phyloP scores from a whole-genome alignment of 1,284 basidiomycete genomes.

The Trametes pubescens region DNA sequence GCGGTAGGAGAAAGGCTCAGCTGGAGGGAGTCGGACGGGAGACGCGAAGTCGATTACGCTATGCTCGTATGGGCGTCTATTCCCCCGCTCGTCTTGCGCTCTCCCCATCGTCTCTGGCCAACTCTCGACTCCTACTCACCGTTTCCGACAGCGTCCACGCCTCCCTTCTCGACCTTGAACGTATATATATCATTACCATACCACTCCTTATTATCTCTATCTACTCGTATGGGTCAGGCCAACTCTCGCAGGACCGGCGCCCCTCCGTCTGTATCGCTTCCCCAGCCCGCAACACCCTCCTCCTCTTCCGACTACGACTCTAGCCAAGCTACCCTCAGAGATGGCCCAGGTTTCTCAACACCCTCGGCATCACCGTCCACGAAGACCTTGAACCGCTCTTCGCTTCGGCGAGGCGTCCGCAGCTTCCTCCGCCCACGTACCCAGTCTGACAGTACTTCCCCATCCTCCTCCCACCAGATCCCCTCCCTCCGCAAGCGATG shows the following conservation, averaged over 20 bases:
- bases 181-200: constrained; percentile 1
- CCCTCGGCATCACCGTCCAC: constrained; percentile 15
- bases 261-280: constrained; percentile 15
- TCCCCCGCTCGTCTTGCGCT: constrained; percentile 8
- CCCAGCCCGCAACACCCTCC: constrained; percentile 5
- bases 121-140: not conserved
- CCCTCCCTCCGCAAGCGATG: constrained; percentile 47
- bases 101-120: constrained; percentile 4
- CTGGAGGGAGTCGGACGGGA: not conserved
- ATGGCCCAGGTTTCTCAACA: constrained; percentile 1
- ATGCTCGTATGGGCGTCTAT: constrained; percentile 1
- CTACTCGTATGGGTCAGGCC: constrained; percentile 26
- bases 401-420: constrained; percentile 38
- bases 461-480: constrained; percentile 24
- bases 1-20: not conserved
- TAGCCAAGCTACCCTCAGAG: constrained; percentile 1
- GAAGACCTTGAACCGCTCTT: constrained; percentile 29
- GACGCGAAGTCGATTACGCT: not conserved
- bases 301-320: not conserved
- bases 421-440: constrained; percentile 27
- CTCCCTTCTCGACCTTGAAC: constrained; percentile 5
- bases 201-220: constrained; percentile 9
- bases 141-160: constrained; percentile 14
- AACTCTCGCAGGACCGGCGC: constrained; percentile 20
- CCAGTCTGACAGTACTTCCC: constrained; percentile 22